Base-by-base conservation (phyloP, 768 basidiomycete genomes). In the Naematelia encephala region DNA sequence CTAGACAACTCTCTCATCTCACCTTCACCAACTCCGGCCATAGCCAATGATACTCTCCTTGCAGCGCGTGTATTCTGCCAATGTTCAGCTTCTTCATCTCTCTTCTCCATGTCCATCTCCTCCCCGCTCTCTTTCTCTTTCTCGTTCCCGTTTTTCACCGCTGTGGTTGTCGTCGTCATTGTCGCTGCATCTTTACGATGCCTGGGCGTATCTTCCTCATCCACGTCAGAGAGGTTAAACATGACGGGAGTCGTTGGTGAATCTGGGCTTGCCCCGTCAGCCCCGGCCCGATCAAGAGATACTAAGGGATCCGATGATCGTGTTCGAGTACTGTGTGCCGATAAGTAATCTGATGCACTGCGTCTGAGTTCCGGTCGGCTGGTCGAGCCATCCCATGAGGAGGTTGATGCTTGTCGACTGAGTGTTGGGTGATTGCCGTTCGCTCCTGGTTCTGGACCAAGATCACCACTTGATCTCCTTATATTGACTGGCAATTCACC, bases 401-500 rank as follows among this genome's bases (percentile, higher is more conserved):
- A n/a, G n/a, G n/a, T n/a, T n/a, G n/a, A n/a, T n/a, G n/a, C n/a
- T n/a, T n/a, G n/a, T n/a, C n/a, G n/a, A n/a, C n/a, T n/a, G n/a
- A n/a, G n/a, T n/a, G n/a, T n/a, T n/a, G n/a, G n/a, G n/a, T n/a
- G n/a, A n/a, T n/a, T n/a, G n/a, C n/a, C n/a, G n/a, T n/a, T n/a
- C n/a, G n/a, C n/a, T n/a, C n/a, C n/a, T n/a, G n/a, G n/a, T n/a
- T 39, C 34, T 16, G 8, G 8, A 8, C 16, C 34, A 39, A 46
- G 23, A 25, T 68, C 57, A 11, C 62, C 66, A 29, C 54, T 60
- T 3, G 62, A 46, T 54, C 55, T 22, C 21, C 66, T 51, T 22
- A 67, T 61, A 2, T 59, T 59, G 21, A 63, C 51, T n/a, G 66
- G 66, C 23, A 67, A 45, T 57, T 67, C 66, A 5, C 56, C 62